Evolutionary conservation across 352 stramenopile species (phyloP), one percentile per base, ranked within the genome.

Genomic region (Phytophthora chlamydospora): DNA sequence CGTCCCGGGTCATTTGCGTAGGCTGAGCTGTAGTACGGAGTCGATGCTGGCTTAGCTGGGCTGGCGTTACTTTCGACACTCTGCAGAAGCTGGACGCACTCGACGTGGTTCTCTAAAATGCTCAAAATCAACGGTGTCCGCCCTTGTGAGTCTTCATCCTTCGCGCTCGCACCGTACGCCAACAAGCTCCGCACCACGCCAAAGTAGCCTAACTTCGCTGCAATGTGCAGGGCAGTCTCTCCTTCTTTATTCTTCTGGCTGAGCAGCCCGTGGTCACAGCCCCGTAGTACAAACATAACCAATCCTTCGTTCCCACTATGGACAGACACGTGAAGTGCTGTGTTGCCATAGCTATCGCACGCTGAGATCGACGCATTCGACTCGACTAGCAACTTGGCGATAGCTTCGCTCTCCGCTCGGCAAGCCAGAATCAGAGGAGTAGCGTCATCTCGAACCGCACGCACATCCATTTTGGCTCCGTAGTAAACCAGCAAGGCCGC

Each of bases 191-290:
- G 62, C 1, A 90, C 78, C 9, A 74, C 74, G 8, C 68, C 67
- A 1, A 66, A 62, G 54, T 77, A 78, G 2, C 80, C 76, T 21
- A 73, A 55, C 19, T 79, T 75, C 7, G 80, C 75, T 10, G 91
- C 89, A 68, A 97, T 88, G 40, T 98, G 94, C 19, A 97, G 73
- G 14, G 93, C 78, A 1, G 90, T 98, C 41, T 98, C 87, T 14
- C 90, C 87, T 55, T 90, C 77, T 5, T 83, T 81, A 63, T 98
- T 98, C 35, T 92, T 71, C 42, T 90, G 71, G 43, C 97, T 95
- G n/a, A 95, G 58, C 34, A 98, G 83, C 0, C 67, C 68, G 16
- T 78, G 75, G 29, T 76, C 57, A 40, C 43, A 58, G 51, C 89
- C 88, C 41, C 76, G 68, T 11, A 98, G 52, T n/a, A 97, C 64